Base-by-base conservation (phyloP, 768 basidiomycete species). In the Tricholoma terreum region DNA sequence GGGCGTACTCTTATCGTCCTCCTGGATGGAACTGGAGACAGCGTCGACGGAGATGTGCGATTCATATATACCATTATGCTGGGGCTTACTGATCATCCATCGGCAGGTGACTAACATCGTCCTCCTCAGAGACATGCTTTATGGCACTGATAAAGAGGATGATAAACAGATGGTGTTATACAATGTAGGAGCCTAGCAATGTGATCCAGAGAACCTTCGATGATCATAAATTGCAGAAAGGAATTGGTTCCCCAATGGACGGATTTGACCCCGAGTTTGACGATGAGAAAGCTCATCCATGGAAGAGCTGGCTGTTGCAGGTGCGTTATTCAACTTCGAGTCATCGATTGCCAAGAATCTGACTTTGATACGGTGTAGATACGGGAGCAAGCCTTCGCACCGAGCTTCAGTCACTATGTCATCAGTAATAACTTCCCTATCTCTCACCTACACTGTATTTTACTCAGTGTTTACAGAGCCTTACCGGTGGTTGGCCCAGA, bases 1-100 rank as follows among this genome's bases (percentile, higher is more conserved):
- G n/a, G n/a, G n/a, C 52, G 52, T 38, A 53, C 52, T 27, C 52
- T 53, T 17, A 38, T 53, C 35, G 52, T 53, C 52, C 52, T 53
- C 35, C 36, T 53, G 36, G 52, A 53, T 22, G 52, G 52, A 42
- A 53, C 52, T 3, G 52, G 52, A 30, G 52, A 53, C 35, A 53
- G 52, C 11, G 36, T 53, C 19, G 52, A 53, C 21, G 34, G 22
- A 21, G 52, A 53, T 53, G 52, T 53, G 36, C 24, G 52, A 22
- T 42, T 42, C 15, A 17, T 12, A 14, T 42, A 24, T 42, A 24
- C 30, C 36, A n/a, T 17, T 27, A 14, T 24, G 24, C 21, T 36
- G 21, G 15, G 19, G 36, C 30, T 42, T 53, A 22, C 10, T 22
- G 31, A 40, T n/a, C 34, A 38, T 53, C 36, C 30, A 14, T 40